phyloP scores from a whole-genome alignment of 208 protist species.

The Leptomonas pyrrhocoris region DNA sequence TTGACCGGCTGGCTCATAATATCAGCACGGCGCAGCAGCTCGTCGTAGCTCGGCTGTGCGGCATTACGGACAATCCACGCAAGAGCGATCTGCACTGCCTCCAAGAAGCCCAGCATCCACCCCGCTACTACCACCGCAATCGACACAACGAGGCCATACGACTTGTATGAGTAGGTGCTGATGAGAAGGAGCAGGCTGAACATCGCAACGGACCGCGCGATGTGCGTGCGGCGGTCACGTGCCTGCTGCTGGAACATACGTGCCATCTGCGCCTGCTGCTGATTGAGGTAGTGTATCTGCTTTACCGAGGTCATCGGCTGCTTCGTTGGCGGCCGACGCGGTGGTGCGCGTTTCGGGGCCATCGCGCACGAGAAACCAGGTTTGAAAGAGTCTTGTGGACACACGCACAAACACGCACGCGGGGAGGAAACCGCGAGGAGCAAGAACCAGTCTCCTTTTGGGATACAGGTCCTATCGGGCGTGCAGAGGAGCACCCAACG shows the following conservation, averaged over 20 bases:
- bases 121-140: conserved; percentile 14
- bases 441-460: not conserved
- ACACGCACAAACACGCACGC: not conserved
- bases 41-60: conserved; percentile 48
- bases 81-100: conserved; percentile 19
- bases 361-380: not conserved
- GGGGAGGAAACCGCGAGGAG: not conserved
- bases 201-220: conserved; percentile 14
- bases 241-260: conserved; percentile 33
- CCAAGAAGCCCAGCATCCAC: conserved; percentile 29
- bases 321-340: conserved; percentile 24
- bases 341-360: conserved; percentile 18
- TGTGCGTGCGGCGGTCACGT: conserved; percentile 17
- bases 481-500: not conserved
- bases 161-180: conserved; percentile 17
- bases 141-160: conserved; percentile 27
- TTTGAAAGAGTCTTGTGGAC: not conserved
- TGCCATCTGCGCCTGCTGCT: conserved; percentile 30
- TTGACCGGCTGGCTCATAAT: conserved; percentile 87
- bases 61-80: conserved; percentile 24
- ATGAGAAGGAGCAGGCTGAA: conserved; percentile 19
- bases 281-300: conserved; percentile 27
- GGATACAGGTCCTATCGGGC: not conserved
- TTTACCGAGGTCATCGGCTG: conserved; percentile 26
- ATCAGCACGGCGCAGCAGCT: conserved; percentile 82